Conservation (phyloP, 257 asterid genomes). For the Nicotiana sylvestris region DNA sequence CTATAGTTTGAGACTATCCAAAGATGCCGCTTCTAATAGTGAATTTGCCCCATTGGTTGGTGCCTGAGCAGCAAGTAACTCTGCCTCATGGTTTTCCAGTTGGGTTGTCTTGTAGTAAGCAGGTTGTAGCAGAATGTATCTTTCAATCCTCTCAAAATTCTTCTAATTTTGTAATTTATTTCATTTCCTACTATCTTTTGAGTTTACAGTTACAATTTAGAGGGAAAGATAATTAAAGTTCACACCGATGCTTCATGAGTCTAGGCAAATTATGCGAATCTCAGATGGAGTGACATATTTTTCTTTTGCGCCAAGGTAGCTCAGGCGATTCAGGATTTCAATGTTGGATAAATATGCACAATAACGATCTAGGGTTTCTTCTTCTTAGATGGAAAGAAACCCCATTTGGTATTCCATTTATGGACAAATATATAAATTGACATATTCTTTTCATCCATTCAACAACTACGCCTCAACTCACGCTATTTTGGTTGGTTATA, state of each 20-base stretch:
- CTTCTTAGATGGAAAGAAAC: background rate
- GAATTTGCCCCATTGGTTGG: background rate
- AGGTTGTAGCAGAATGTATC: background rate
- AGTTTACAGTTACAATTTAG: background rate
- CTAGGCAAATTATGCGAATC: background rate
- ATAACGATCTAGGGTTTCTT: background rate
- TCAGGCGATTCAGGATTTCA: background rate
- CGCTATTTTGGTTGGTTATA: background rate
- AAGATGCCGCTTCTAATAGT: background rate
- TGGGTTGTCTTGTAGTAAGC: background rate
- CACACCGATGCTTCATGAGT: background rate
- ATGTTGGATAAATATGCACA: background rate
- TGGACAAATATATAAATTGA: background rate
- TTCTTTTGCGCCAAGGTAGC: background rate
- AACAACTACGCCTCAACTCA: background rate
- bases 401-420: background rate
- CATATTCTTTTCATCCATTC: background rate
- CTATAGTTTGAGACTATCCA: background rate
- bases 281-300: background rate
- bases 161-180: background rate
- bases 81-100: background rate
- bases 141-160: background rate
- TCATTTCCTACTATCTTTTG: background rate
- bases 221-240: background rate
- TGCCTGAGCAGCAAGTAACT: background rate